Conservation (phyloP, 345 rosid genomes). For the Bretschneidera sinensis region DNA sequence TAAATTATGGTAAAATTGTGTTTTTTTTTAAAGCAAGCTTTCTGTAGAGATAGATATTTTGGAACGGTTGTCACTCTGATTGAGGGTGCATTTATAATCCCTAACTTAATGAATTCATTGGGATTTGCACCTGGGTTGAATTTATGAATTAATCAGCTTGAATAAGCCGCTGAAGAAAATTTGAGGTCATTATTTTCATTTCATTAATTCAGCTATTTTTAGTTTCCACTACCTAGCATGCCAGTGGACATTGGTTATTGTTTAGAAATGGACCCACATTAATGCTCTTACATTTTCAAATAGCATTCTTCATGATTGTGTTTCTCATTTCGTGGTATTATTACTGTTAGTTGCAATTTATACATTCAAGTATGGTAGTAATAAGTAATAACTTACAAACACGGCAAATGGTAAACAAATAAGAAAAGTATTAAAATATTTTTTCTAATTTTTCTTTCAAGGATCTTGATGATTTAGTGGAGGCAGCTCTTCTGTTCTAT, state of each 20-base stretch:
- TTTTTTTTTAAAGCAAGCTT: neutral
- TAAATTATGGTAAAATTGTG: neutral
- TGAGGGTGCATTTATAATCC: neutral
- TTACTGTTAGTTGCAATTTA: neutral
- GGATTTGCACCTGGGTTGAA: neutral
- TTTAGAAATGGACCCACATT: no score
- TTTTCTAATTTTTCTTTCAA: conserved; percentile 20
- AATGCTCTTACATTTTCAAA: neutral
- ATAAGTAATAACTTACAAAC: neutral
- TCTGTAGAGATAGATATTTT: neutral
- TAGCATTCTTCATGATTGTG: neutral
- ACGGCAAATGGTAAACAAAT: neutral
- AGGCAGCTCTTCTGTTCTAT: conserved; percentile 78
- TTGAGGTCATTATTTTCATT: no score
- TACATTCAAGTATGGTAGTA: neutral
- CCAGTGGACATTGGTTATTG: no score
- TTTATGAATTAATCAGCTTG: neutral
- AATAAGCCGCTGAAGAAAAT: no score
- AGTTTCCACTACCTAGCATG: neutral
- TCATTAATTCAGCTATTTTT: no score
- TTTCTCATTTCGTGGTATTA: neutral
- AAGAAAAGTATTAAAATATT: conserved; percentile 1
- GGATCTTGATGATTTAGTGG: conserved; percentile 89
- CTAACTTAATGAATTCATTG: neutral
- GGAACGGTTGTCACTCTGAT: neutral